Base-by-base conservation (phyloP, 805 yeast species). In the Geotrichum ghanense region DNA sequence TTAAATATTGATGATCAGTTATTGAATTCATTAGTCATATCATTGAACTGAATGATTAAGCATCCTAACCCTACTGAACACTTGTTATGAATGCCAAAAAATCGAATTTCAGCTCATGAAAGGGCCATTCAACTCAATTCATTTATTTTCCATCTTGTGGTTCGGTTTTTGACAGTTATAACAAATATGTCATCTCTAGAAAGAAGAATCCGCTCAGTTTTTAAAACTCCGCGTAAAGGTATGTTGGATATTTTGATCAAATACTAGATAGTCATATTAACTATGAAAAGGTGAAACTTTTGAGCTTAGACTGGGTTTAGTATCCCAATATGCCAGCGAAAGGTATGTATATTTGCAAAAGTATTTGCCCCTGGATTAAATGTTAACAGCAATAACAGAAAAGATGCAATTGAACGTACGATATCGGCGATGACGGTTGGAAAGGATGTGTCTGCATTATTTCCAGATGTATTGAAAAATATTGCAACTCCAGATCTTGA, bases 391-490 rank as follows among this genome's bases (percentile, higher is more conserved):
- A 12, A 21, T 16, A n/a, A 3, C 34, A 75, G 96, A 50, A 92
- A 92, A 62, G 98, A 92, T 63, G 95, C 98, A 16, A 92, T 92
- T 55, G 95, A 90, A 66, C 76, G 95, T 50, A 95, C 94, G 19
- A 92, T 92, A 60, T 94, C 92, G 48, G 97, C 96, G 50, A 92
- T 92, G 99, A 92, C 98, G 0, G 77, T 88, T 24, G 97, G 97
- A 9, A 92, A 92, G 61, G 98, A 92, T 63, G 97, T 92, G 21
- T 84, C 95, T 17, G 78, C 94, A 1, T 70, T 92, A 47, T 92
- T 92, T 57, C 98, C 99, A 1, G 97, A 92, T 64, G 94, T 92
- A 22, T 71, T 92, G 63, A 94, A 92, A 68, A 92, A 92, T 66
- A 83, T 92, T 55, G 97, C 98, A 46, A 92, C 98, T 1, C 90